Base-by-base conservation (phyloP, 1,284 basidiomycete species). In the Xerocomus amazonicus region DNA sequence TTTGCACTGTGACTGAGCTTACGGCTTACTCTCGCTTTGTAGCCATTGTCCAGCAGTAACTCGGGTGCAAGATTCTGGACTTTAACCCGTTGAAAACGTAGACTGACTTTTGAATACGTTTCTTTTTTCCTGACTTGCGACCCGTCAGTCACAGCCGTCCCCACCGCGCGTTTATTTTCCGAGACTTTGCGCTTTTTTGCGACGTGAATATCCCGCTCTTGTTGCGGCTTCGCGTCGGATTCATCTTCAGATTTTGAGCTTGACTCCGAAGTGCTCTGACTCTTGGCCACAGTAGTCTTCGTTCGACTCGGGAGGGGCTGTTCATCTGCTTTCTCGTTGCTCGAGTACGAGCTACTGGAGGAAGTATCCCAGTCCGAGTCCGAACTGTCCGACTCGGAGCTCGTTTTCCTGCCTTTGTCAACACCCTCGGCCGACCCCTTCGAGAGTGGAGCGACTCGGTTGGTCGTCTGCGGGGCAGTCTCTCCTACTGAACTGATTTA, bases 1-100 rank as follows among this genome's bases (percentile, higher is more conserved):
- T 16, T 39, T 27, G 5, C 19, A 26, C 26, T 38, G 41, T 38
- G 28, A n/a, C 28, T 28, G 33, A 43, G 53, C 55, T 35, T 26
- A 69, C 73, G 6, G n/a, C 56, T 61, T 60, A 90, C 91, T 74
- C 88, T 89, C 31, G 85, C 81, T 44, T 86, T 79, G 59, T 95
- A 99, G 38, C 83, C 79, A 66, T 96, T 98, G 65, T 96, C 83
- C 67, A 92, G 66, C 40, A 85, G 69, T 36, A 79, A 72, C 51
- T 89, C 77, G 2, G 73, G 62, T 59, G 75, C 80, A 6, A 92
- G 74, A 47, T 83, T 74, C 19, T 86, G 81, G 2, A 76, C 70
- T 66, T 95, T 88, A 53, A 98, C 83, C 31, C 96, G 78, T 65
- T 87, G 84, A 74, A 98, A 98, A 27, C 88, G 84, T 49, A 59